Conservation (phyloP, 805 yeast genomes). For the Geotrichum ghanense region DNA sequence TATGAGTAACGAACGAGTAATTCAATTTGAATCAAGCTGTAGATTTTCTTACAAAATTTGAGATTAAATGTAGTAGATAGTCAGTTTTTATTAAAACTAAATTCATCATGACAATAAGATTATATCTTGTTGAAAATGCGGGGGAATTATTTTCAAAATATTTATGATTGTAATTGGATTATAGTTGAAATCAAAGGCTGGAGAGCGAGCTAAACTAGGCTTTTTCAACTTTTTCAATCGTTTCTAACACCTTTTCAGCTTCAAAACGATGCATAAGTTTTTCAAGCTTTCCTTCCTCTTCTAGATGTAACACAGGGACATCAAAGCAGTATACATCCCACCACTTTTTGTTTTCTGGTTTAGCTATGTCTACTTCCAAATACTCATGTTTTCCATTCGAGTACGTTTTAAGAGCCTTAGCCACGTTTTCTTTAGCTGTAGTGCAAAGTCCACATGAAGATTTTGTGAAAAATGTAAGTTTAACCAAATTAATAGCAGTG, state of each 20-base stretch:
- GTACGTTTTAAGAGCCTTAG: conserved; percentile 11
- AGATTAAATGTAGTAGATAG: too few species aligned
- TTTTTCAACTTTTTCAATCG: conserved; percentile 3
- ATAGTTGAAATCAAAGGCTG: not conserved
- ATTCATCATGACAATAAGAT: too few species aligned
- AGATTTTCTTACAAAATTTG: too few species aligned
- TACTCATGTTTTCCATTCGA: conserved; percentile 14
- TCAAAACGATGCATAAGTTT: conserved; percentile 21
- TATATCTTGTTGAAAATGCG: too few species aligned
- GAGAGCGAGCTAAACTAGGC: not conserved
- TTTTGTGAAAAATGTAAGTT: conserved; percentile 22
- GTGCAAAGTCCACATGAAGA: conserved; percentile 28
- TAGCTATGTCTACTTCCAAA: conserved; percentile 24
- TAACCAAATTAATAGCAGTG: not conserved
- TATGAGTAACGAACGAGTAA: not conserved
- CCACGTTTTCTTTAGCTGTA: conserved; percentile 19
- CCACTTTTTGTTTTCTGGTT: conserved; percentile 25
- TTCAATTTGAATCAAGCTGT: too few species aligned
- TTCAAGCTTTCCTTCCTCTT: conserved; percentile 6
- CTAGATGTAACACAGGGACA: conserved; percentile 26
- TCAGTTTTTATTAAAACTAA: too few species aligned
- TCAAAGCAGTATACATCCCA: conserved; percentile 28
- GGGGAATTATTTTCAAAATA: too few species aligned
- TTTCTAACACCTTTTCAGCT: conserved; percentile 12
- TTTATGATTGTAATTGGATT: not conserved